Evolutionary conservation across 1,284 basidiomycete genomes (phyloP).

Genomic region (Puccinia sorghi): DNA sequence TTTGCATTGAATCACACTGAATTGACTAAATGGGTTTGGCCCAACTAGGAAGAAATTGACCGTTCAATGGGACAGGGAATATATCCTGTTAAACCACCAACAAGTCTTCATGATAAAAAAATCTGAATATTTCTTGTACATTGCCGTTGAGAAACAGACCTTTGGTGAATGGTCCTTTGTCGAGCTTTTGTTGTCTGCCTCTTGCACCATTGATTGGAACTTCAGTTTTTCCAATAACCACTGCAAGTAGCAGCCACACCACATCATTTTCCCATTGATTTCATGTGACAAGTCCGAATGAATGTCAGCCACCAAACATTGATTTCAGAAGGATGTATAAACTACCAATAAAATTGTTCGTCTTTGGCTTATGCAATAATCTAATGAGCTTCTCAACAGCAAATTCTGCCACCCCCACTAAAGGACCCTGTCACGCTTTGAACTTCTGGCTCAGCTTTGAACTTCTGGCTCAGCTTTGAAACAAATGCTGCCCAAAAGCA

Average conservation of each 20-base stretch:
- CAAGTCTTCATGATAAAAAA: not conserved
- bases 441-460: too few species aligned
- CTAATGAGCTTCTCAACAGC: constrained; percentile 1
- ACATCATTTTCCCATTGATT: not conserved
- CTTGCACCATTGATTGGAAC: not conserved
- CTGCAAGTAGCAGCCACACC: not conserved
- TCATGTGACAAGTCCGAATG: not conserved
- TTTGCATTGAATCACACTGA: not conserved
- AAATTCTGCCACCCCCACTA: constrained; percentile 6
- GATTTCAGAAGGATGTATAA: not conserved
- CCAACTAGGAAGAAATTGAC: not conserved
- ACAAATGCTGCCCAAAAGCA: too few species aligned
- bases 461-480: too few species aligned
- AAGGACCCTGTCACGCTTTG: too few species aligned
- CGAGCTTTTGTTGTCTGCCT: not conserved
- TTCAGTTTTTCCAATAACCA: not conserved
- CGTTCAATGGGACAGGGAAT: not conserved
- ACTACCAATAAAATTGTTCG: constrained; percentile 16
- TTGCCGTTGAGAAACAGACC: not conserved
- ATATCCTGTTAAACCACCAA: not conserved
- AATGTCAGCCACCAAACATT: not conserved
- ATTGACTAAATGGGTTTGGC: not conserved
- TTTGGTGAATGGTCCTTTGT: not conserved
- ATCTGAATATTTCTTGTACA: not conserved
- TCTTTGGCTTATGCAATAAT: constrained; percentile 19